Evolutionary conservation across 495 filamentous ascomycete species (phyloP).

Genomic region (Podospora bellae-mahoneyi): DNA sequence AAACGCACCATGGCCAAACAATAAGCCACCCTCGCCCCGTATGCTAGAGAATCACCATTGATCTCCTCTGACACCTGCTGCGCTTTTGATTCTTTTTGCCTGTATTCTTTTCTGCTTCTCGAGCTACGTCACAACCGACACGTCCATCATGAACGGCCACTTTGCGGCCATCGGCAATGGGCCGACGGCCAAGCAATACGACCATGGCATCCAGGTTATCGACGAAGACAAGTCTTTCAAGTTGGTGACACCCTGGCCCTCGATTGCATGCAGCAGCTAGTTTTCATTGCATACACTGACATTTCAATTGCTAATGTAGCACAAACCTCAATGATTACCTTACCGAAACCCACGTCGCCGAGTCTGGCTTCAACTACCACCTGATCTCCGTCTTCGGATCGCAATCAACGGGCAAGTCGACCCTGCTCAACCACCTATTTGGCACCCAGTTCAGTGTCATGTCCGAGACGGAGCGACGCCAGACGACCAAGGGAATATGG

Average conservation of each 20-base stretch:
- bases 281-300: slow-evolving; percentile 1
- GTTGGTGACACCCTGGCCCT: slow-evolving; percentile 48
- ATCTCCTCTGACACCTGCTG: background rate
- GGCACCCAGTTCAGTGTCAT: slow-evolving; percentile 95
- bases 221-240: slow-evolving; percentile 96
- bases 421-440: slow-evolving; percentile 91
- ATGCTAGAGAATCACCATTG: background rate
- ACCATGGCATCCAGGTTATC: slow-evolving; percentile 94
- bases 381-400: slow-evolving; percentile 98
- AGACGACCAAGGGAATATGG: slow-evolving; percentile 99
- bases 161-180: slow-evolving; percentile 74
- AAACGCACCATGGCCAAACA: background rate
- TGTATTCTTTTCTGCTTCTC: background rate
- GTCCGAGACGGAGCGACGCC: slow-evolving; percentile 82
- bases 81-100: background rate
- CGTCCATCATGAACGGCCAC: slow-evolving; percentile 71
- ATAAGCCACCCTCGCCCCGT: background rate
- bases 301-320: slow-evolving; percentile 43
- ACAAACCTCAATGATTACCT: slow-evolving; percentile 79
- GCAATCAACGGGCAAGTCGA: slow-evolving; percentile 97
- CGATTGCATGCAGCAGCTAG: background rate
- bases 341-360: slow-evolving; percentile 68
- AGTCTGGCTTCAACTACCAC: slow-evolving; percentile 96
- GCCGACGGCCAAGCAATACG: slow-evolving; percentile 65
- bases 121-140: background rate